Conservation (phyloP, 805 yeast genomes). For the Candida boleticola region DNA sequence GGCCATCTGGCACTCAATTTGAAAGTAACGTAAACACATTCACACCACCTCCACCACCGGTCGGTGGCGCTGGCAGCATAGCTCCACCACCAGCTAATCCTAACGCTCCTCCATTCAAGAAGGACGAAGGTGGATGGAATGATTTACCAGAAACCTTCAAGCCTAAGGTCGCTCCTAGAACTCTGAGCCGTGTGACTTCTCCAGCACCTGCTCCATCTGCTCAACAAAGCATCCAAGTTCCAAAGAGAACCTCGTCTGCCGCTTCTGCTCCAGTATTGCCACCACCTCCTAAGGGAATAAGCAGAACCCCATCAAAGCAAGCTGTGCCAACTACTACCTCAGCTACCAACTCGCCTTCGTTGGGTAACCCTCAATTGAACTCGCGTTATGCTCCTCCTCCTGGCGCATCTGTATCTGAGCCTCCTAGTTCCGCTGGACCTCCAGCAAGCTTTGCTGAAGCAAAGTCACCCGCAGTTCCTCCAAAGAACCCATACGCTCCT, state of each 20-base stretch:
- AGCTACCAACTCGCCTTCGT: slow-evolving; percentile 15
- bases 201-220: slow-evolving; percentile 23
- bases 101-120: slow-evolving; percentile 26
- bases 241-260: slow-evolving; percentile 15
- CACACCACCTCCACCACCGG: slow-evolving; percentile 17
- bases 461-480: slow-evolving; percentile 22
- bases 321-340: slow-evolving; percentile 13
- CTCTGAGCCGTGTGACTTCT: slow-evolving; percentile 35
- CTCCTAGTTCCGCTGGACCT: slow-evolving; percentile 11
- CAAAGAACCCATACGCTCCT: slow-evolving; percentile 33
- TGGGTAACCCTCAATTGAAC: slow-evolving; percentile 21
- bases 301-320: slow-evolving; percentile 23
- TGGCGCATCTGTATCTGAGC: slow-evolving; percentile 6
- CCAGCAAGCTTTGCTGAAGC: slow-evolving; percentile 13
- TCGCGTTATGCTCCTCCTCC: slow-evolving; percentile 21
- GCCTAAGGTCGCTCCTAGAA: slow-evolving; percentile 36
- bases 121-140: slow-evolving; percentile 68
- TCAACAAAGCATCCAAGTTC: slow-evolving; percentile 26
- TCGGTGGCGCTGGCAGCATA: slow-evolving; percentile 9
- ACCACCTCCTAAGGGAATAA: slow-evolving; percentile 28
- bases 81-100: slow-evolving; percentile 24
- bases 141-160: slow-evolving; percentile 60
- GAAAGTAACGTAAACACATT: slow-evolving; percentile 22
- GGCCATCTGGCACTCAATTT: slow-evolving; percentile 15
- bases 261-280: slow-evolving; percentile 24